Conservation (phyloP, 177 flowering plant genomes). For the Vitis hybrid region DNA sequence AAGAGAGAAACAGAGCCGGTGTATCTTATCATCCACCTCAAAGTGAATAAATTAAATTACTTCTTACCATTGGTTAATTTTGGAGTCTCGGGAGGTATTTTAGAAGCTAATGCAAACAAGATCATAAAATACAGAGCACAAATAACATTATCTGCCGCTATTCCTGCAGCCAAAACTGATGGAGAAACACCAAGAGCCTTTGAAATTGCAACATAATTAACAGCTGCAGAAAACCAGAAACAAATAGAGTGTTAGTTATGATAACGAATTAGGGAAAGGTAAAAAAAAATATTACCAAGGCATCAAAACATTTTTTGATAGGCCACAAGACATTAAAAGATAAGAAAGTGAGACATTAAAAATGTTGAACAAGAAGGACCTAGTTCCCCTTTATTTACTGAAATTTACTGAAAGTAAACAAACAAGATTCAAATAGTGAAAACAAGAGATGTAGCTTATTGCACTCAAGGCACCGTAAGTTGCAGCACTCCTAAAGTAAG, state of each 20-base stretch:
- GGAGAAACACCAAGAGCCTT: slow-evolving; percentile 79
- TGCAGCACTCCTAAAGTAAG: no score
- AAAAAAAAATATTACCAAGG: neutral
- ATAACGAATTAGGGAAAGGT: neutral
- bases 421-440: neutral
- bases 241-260: slow-evolving; percentile 3
- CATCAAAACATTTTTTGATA: no score
- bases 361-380: no score
- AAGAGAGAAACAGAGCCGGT: neutral
- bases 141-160: slow-evolving; percentile 91
- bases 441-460: neutral
- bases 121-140: slow-evolving; percentile 71
- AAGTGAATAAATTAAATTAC: no score
- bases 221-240: slow-evolving; percentile 44
- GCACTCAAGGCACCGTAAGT: no score
- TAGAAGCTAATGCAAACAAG: slow-evolving; percentile 77
- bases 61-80: slow-evolving; percentile 42
- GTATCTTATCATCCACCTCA: neutral
- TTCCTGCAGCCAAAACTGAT: slow-evolving; percentile 83
- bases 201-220: slow-evolving; percentile 82
- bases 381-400: no score
- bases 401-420: neutral
- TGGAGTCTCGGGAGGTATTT: slow-evolving; percentile 64
- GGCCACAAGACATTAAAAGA: no score
- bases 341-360: no score